phyloP scores from a whole-genome alignment of 208 protist species.

The Acanthamoeba healyi region DNA sequence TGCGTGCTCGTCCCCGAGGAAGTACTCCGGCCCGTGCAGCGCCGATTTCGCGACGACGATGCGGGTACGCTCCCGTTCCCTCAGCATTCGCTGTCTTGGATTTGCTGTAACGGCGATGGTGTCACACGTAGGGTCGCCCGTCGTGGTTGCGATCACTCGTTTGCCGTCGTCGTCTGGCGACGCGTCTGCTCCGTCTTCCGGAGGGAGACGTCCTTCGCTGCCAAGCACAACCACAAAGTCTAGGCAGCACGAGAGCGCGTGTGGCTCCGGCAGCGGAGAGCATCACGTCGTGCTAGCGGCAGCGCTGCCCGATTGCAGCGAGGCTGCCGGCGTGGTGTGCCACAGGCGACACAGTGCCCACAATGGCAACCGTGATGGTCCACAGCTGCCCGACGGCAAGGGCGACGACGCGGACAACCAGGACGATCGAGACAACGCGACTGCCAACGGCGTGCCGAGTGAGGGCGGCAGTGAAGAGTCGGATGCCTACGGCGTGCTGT shows the following conservation, averaged over 20 bases:
- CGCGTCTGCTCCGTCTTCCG: background rate
- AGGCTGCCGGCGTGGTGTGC: constrained; percentile 34
- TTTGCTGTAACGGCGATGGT: too few relatives aligned
- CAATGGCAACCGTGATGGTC: constrained; percentile 36
- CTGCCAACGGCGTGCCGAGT: background rate
- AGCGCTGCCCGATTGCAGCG: constrained; percentile 37
- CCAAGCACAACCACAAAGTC: too few relatives aligned
- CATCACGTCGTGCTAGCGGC: background rate
- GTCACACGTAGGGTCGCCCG: background rate
- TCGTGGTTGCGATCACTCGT: constrained; percentile 21
- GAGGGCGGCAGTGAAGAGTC: background rate
- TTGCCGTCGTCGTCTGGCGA: background rate
- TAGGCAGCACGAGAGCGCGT: background rate
- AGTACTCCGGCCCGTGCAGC: background rate
- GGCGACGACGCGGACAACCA: background rate
- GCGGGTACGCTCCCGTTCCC: background rate
- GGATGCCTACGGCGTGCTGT: background rate
- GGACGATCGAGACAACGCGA: background rate
- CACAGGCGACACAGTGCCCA: constrained; percentile 21
- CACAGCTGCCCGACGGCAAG: background rate
- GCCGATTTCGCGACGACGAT: background rate
- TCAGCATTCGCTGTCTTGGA: background rate
- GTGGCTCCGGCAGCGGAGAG: background rate
- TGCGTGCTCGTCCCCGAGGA: constrained; percentile 35
- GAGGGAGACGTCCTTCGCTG: too few relatives aligned